phyloP scores from a whole-genome alignment of 2,329 filamentous ascomycete species.

The Xylaria sp. region DNA sequence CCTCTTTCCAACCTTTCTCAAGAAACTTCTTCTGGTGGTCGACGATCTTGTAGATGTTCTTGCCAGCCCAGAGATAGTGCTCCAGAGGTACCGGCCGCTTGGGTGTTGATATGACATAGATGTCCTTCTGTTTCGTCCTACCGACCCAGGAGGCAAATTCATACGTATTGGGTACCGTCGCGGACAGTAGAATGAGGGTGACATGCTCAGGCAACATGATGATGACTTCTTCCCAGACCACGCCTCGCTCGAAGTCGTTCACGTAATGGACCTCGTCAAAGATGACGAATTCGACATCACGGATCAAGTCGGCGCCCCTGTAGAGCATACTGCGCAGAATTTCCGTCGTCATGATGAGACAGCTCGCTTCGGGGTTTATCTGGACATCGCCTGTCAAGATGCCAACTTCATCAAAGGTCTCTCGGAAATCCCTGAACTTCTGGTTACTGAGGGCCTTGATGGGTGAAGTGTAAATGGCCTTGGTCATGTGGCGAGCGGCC shows the following conservation, averaged over 20 bases:
- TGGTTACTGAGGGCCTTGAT: constrained; percentile 99
- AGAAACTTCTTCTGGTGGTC: constrained; percentile 91
- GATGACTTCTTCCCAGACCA: constrained; percentile 99
- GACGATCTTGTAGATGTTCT: constrained; percentile 93
- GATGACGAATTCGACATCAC: constrained; percentile 98
- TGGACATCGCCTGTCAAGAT: constrained; percentile 98
- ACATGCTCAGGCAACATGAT: constrained; percentile 99
- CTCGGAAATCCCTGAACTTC: constrained; percentile 95
- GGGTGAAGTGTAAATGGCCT: constrained; percentile 97
- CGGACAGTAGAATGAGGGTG: constrained; percentile 92
- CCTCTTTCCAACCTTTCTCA: constrained; percentile 94
- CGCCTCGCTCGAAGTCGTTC: constrained; percentile 93
- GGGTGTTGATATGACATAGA: constrained; percentile 97
- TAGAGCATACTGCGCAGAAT: constrained; percentile 99
- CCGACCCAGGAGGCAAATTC: constrained; percentile 99
- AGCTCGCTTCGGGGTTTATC: constrained; percentile 96
- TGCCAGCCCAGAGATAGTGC: constrained; percentile 95
- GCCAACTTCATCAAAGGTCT: constrained; percentile 92
- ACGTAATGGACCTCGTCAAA: constrained; percentile 99
- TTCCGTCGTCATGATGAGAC: constrained; percentile 99
- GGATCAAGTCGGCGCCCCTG: constrained; percentile 91
- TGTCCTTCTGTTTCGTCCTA: constrained; percentile 97
- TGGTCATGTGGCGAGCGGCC: constrained; percentile 98
- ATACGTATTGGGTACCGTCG: constrained; percentile 95
- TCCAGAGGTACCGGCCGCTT: constrained; percentile 95